These are phyloP conservation scores for Vigna trinervia DNA, from an alignment of 306 rosid genomes.

Conservation along the genomic window DNA sequence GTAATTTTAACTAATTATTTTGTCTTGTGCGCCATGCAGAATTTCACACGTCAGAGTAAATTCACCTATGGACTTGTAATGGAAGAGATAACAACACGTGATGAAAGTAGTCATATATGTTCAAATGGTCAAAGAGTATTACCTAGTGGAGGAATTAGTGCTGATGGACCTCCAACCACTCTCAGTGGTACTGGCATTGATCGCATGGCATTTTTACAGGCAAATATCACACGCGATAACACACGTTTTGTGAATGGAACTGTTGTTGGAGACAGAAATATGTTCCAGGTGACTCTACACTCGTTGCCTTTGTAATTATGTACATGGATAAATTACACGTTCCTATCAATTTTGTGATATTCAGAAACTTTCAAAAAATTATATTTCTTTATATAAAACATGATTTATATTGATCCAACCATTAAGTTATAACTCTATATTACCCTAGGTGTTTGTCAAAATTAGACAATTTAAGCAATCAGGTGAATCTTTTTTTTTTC, in stretches of 20 bases:
- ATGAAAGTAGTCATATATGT: constrained; percentile 82
- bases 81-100: constrained; percentile 97
- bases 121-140: constrained; percentile 78
- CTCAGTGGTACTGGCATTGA: constrained; percentile 97
- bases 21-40: constrained; percentile 57
- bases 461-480: background rate
- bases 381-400: background rate
- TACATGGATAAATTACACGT: background rate
- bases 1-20: constrained; percentile 18
- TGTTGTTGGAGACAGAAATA: constrained; percentile 80
- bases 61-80: constrained; percentile 94
- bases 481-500: background rate
- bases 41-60: constrained; percentile 94
- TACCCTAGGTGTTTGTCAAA: background rate
- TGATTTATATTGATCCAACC: background rate
- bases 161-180: constrained; percentile 98
- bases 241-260: constrained; percentile 93
- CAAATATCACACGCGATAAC: constrained; percentile 93
- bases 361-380: background rate
- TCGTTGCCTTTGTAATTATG: constrained; percentile 26
- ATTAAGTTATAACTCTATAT: background rate
- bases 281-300: constrained; percentile 76
- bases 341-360: constrained; percentile 19
- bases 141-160: constrained; percentile 89
- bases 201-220: constrained; percentile 86